These are phyloP conservation scores for Leishmania guyanensis DNA, from an alignment of 208 protist genomes.

Conservation along the genomic window DNA sequence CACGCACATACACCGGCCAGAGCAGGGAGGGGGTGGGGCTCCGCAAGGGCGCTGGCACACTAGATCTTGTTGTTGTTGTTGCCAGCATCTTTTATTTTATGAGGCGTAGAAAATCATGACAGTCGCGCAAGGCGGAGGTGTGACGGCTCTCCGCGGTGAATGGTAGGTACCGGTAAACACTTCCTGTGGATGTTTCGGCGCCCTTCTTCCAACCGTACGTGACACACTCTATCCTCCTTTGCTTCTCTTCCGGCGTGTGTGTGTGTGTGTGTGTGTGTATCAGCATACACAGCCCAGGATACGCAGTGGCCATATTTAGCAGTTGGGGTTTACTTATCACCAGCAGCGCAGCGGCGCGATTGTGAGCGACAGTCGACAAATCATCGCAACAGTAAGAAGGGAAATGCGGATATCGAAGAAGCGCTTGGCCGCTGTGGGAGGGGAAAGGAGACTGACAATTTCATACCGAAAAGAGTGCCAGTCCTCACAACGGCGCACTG, in stretches of 20 bases:
- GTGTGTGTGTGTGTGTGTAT: not conserved
- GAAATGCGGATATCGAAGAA: not conserved
- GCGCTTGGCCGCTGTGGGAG: not conserved
- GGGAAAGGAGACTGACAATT: not conserved
- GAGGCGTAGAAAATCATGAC: not conserved
- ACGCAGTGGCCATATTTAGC: not conserved
- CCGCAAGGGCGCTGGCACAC: not conserved
- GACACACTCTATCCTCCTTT: not conserved
- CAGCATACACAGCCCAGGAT: not conserved
- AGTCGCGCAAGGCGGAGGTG: not conserved
- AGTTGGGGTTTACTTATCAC: not conserved
- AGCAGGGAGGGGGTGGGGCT: not conserved
- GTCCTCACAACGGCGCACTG: not conserved
- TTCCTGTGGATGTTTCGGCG: not conserved
- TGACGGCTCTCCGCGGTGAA: not conserved
- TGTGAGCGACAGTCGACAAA: not conserved
- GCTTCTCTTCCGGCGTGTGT: not conserved
- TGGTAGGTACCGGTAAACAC: constrained; percentile 6
- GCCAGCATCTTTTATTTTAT: not conserved
- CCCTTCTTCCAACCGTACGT: not conserved
- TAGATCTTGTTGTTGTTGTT: not conserved
- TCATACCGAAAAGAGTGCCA: not conserved
- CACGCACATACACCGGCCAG: not conserved
- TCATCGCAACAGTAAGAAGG: not conserved
- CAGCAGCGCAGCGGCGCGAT: not conserved